phyloP scores from a whole-genome alignment of 2,329 filamentous ascomycete species.

The Beauveria sp. region DNA sequence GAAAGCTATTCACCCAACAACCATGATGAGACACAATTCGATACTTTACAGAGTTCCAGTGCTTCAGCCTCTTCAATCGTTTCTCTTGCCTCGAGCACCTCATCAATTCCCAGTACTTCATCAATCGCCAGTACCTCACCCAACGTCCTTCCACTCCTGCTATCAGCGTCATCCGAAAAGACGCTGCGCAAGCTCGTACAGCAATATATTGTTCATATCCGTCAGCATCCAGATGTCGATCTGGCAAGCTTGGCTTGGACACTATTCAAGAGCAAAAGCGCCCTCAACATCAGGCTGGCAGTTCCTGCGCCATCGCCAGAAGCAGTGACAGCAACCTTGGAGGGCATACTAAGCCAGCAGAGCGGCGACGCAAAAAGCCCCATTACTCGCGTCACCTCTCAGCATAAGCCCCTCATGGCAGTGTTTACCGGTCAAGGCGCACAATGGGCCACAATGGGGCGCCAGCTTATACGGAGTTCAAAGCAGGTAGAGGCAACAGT shows the following conservation, averaged over 20 bases:
- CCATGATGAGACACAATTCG: not conserved
- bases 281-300: not conserved
- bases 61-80: not conserved
- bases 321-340: not conserved
- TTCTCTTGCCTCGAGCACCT: not conserved
- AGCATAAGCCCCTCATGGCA: slow-evolving; percentile 13
- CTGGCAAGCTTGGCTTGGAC: not conserved
- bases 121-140: too few relatives aligned
- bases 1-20: slow-evolving; percentile 11
- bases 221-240: not conserved
- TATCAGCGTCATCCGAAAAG: slow-evolving; percentile 14
- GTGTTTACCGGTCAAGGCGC: slow-evolving; percentile 27
- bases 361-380: not conserved
- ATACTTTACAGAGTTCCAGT: not conserved
- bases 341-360: not conserved
- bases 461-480: slow-evolving; percentile 23
- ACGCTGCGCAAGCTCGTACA: not conserved
- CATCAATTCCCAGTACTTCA: not conserved
- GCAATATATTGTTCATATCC: not conserved
- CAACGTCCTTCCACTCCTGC: slow-evolving; percentile 14
- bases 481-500: slow-evolving; percentile 17
- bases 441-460: slow-evolving; percentile 23
- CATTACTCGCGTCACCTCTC: not conserved
- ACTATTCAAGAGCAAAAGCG: not conserved
- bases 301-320: not conserved